Evolutionary conservation across 139 green algal species (phyloP).

Genomic region (Asterochloris erici): DNA sequence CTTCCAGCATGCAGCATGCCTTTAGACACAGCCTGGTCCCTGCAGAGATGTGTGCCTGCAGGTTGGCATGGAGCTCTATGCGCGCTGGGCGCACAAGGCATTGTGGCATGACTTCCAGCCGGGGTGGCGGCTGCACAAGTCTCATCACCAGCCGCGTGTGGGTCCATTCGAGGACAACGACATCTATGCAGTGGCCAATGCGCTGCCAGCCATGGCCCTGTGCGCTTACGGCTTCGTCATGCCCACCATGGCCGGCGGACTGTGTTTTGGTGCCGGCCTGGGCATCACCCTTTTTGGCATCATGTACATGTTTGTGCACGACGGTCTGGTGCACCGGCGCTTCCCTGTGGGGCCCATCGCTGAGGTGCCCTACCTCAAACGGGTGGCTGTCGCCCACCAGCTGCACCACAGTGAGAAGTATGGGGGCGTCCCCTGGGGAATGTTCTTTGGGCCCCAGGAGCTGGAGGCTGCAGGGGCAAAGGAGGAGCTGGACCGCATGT

Average conservation of each 20-base stretch:
- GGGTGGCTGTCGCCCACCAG: constrained; percentile 85
- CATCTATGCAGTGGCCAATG: constrained; percentile 92
- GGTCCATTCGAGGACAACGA: constrained; percentile 97
- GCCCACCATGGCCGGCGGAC: constrained; percentile 42
- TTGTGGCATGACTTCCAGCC: constrained; percentile 89
- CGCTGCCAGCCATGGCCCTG: constrained; percentile 85
- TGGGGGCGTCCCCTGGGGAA: constrained; percentile 86
- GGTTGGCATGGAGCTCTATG: constrained; percentile 86
- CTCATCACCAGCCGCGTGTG: constrained; percentile 84
- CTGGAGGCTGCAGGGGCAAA: constrained; percentile 62
- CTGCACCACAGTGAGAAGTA: constrained; percentile 96
- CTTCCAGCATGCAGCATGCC: neutral
- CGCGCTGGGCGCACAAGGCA: constrained; percentile 85
- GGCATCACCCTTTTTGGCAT: constrained; percentile 98
- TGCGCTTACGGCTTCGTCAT: constrained; percentile 90
- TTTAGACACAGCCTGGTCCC: neutral
- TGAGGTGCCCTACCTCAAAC: constrained; percentile 80
- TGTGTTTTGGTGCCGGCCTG: constrained; percentile 89
- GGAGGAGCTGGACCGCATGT: constrained; percentile 62
- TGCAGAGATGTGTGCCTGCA: constrained; percentile 6
- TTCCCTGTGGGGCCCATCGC: constrained; percentile 93
- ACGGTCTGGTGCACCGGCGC: constrained; percentile 91
- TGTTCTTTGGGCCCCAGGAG: constrained; percentile 92
- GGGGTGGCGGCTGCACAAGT: constrained; percentile 88
- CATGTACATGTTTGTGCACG: constrained; percentile 98